phyloP scores from a whole-genome alignment of 1,139 yeast genomes.

The Suhomyces terraborum region DNA sequence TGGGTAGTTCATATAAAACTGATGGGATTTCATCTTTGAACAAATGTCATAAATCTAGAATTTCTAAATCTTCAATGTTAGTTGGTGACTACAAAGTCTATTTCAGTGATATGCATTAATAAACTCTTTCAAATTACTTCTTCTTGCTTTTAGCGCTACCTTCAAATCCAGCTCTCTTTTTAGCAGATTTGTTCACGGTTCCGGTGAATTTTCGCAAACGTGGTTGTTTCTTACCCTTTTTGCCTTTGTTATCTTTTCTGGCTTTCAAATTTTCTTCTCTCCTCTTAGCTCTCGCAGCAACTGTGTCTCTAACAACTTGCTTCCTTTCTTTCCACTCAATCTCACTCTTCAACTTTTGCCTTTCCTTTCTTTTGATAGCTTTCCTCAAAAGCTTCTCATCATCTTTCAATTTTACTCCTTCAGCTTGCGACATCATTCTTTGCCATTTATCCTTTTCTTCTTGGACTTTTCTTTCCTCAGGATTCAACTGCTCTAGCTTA shows the following conservation, averaged over 20 bases:
- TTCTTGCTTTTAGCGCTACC: slow-evolving; percentile 49
- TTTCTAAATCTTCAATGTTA: no score
- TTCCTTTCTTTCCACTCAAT: slow-evolving; percentile 87
- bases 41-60: no score
- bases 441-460: slow-evolving; percentile 85
- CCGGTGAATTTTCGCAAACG: slow-evolving; percentile 72
- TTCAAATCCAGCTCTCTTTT: slow-evolving; percentile 62
- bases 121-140: slow-evolving; percentile 5
- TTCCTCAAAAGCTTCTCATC: slow-evolving; percentile 86
- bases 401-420: slow-evolving; percentile 85
- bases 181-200: slow-evolving; percentile 41
- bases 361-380: slow-evolving; percentile 81
- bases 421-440: slow-evolving; percentile 79
- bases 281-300: slow-evolving; percentile 75
- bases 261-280: slow-evolving; percentile 87
- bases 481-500: slow-evolving; percentile 59
- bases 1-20: no score
- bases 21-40: no score
- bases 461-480: slow-evolving; percentile 60
- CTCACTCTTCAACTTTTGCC: slow-evolving; percentile 77
- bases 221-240: slow-evolving; percentile 65
- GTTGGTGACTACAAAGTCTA: background rate
- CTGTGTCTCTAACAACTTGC: slow-evolving; percentile 72
- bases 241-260: slow-evolving; percentile 78
- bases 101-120: background rate